Percentiles rank a stretch among this genome's conserved stretches.
Conservation (phyloP, 805 yeast species). For the Metschnikowia shivogae region DNA sequence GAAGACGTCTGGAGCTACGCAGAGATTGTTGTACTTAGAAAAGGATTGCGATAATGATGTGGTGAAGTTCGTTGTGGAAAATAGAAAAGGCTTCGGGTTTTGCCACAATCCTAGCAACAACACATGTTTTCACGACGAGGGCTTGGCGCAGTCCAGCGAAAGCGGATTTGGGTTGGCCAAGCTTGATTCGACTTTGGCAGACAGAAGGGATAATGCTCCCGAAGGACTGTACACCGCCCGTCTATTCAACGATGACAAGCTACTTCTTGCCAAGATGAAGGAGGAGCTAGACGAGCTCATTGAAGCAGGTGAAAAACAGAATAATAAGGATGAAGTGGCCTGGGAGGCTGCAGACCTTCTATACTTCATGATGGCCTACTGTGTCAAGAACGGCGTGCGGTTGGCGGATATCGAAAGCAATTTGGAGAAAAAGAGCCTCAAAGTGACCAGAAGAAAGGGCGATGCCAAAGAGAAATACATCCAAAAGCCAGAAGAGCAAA, state of each 20-base stretch:
- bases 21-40: constrained; percentile 60
- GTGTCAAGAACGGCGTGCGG: constrained; percentile 69
- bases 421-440: constrained; percentile 75
- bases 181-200: constrained; percentile 61
- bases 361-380: constrained; percentile 52
- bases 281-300: constrained; percentile 96
- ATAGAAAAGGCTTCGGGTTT: constrained; percentile 76
- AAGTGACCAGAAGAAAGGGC: constrained; percentile 90
- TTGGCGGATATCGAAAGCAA: constrained; percentile 79
- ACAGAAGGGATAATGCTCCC: constrained; percentile 69
- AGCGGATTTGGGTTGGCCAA: constrained; percentile 65
- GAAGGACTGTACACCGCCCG: constrained; percentile 93
- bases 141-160: constrained; percentile 24
- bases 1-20: constrained; percentile 94
- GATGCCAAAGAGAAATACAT: constrained; percentile 85
- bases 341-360: constrained; percentile 97
- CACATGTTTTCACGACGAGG: constrained; percentile 66
- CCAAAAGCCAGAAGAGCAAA: constrained; percentile 10
- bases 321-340: constrained; percentile 51
- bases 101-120: constrained; percentile 75
- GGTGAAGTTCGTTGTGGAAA: constrained; percentile 80
- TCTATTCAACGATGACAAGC: constrained; percentile 69
- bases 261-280: constrained; percentile 80
- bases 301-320: constrained; percentile 60
- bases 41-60: constrained; percentile 93